Conservation (phyloP, 257 asterid species). For the Fraxinus pennsylvanica region DNA sequence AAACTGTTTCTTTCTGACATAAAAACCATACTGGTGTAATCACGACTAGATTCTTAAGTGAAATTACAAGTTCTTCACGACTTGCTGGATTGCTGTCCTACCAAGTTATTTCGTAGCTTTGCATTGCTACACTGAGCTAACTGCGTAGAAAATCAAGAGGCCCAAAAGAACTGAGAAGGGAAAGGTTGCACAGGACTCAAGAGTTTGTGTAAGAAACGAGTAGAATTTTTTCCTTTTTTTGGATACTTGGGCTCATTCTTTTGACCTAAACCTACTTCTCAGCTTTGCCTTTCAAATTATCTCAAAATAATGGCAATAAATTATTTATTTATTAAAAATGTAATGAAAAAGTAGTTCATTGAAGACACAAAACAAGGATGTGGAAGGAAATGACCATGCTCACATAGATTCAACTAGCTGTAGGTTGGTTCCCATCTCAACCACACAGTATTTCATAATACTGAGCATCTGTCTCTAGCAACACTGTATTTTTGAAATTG, state of each 20-base stretch:
- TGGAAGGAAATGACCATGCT: no score
- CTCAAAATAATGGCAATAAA: background rate
- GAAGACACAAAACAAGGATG: background rate
- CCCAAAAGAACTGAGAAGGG: background rate
- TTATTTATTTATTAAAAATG: no score
- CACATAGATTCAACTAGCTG: background rate
- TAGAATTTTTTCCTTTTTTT: no score
- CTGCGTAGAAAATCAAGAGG: background rate
- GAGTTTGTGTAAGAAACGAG: background rate
- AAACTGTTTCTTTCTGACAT: background rate
- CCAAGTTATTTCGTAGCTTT: background rate
- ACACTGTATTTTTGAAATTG: background rate
- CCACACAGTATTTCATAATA: background rate
- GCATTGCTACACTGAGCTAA: background rate
- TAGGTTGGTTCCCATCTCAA: background rate
- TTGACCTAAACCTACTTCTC: background rate
- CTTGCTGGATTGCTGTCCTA: background rate
- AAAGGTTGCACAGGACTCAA: background rate
- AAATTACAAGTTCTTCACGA: background rate
- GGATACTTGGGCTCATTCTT: background rate
- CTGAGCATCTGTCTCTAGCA: background rate
- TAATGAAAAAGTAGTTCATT: background rate
- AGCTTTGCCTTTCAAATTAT: background rate
- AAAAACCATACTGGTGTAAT: background rate
- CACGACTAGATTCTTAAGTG: background rate